Conservation (phyloP, 2,329 filamentous ascomycete species). For the Neofusicoccum ribis region DNA sequence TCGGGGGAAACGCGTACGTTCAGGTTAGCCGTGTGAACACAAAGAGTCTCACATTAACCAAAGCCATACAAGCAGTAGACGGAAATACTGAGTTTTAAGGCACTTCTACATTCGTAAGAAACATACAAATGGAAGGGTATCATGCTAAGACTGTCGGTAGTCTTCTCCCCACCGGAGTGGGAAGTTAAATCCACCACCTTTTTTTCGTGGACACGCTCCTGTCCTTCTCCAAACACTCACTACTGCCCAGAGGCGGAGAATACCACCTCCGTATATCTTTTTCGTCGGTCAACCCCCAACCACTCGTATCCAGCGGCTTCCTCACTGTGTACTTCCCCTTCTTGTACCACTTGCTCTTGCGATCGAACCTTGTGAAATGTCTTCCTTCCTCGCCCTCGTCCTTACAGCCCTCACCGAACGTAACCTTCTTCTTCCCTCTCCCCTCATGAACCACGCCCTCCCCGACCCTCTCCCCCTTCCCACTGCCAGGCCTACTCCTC, state of each 20-base stretch:
- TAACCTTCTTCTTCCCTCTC: neutral
- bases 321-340: neutral
- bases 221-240: neutral
- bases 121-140: conserved; percentile 17
- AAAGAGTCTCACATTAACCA: too few species aligned
- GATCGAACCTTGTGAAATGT: neutral
- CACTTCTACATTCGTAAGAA: too few species aligned
- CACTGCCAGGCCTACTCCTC: neutral
- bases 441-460: neutral
- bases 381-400: neutral
- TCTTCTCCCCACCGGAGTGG: too few species aligned
- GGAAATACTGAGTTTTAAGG: too few species aligned
- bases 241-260: neutral
- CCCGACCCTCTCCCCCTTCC: neutral
- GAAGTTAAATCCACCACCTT: neutral
- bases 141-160: neutral
- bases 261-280: too few species aligned
- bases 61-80: too few species aligned
- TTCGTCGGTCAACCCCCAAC: neutral
- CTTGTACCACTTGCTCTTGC: neutral
- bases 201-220: neutral
- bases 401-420: neutral
- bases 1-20: too few species aligned
- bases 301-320: neutral
- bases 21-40: too few species aligned